Percentiles rank a stretch among this genome's conserved stretches.
These are phyloP conservation scores for Amanita fuliginea DNA, from an alignment of 768 basidiomycete species.

Conservation along the genomic window DNA sequence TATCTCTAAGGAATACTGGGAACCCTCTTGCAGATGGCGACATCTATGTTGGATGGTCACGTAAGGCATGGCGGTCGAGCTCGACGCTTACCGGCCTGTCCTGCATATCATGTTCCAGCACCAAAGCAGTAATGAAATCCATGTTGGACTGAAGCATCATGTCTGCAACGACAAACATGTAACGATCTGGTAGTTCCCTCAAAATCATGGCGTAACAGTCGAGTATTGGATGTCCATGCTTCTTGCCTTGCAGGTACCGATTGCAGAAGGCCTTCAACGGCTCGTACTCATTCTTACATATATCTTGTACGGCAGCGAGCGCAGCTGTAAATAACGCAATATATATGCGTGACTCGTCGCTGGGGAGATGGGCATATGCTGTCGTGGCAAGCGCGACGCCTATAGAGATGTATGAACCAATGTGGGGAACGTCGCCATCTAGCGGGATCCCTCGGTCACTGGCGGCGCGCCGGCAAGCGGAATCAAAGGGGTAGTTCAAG, in stretches of 20 bases:
- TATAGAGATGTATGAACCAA: slow-evolving; percentile 19
- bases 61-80: neutral
- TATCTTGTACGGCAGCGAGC: slow-evolving; percentile 26
- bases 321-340: slow-evolving; percentile 30
- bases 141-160: slow-evolving; percentile 24
- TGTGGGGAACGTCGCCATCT: slow-evolving; percentile 8
- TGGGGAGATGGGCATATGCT: slow-evolving; percentile 18
- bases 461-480: slow-evolving; percentile 15
- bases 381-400: slow-evolving; percentile 19
- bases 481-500: slow-evolving; percentile 5
- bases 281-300: slow-evolving; percentile 13
- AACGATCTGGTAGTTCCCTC: slow-evolving; percentile 17
- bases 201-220: slow-evolving; percentile 23
- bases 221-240: slow-evolving; percentile 20
- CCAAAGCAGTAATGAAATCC: slow-evolving; percentile 21
- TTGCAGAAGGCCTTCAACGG: slow-evolving; percentile 23
- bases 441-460: slow-evolving; percentile 15
- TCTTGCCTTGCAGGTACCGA: slow-evolving; percentile 15
- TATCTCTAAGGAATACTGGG: neutral
- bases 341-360: slow-evolving; percentile 18
- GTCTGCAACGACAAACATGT: slow-evolving; percentile 18
- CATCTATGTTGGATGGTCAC: neutral
- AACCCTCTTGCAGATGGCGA: neutral
- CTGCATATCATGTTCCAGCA: slow-evolving; percentile 9
- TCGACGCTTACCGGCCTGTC: neutral